Evolutionary conservation across 2,329 filamentous ascomycete species (phyloP), one percentile per base, ranked within the genome.

Genomic region (Neonectria hederae): DNA sequence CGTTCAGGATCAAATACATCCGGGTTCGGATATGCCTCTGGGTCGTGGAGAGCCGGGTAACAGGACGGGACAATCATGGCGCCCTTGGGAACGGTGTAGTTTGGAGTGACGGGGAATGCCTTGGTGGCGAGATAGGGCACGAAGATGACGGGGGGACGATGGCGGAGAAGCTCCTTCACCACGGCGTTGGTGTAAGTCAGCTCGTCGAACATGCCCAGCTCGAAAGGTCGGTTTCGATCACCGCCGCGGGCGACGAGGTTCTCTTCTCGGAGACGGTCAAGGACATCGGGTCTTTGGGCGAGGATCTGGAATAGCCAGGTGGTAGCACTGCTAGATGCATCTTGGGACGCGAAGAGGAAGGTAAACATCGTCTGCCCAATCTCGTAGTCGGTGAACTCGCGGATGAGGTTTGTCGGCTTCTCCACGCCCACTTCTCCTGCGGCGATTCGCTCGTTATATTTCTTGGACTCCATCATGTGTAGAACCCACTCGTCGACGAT

Each of bases 401-500:
- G 83, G 54, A 86, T 83, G 35, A 85, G 65, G 49, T 83, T 83
- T 0, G 73, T 66, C 0, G 84, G 84, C 64, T 82, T 84, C 71
- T 83, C 81, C 0, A 71, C 71, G 7, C 75, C 61, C 0, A 51
- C 64, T 4, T 80, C 76, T 26, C 91, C 91, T 53, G 87, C 85
- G 2, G 86, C 90, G 35, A 92, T 74, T 61, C 84, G 85, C 66
- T 90, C 84, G 42, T 85, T 84, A 78, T 93, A 93, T 48, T 79
- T 81, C 68, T 90, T 86, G 0, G 90, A 93, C 61, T 92, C 89
- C 73, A 91, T 86, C 88, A 94, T 93, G 65, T 87, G 83, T 71
- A 87, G 84, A 58, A 94, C 84, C 92, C 92, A 94, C 42, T 88
- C 88, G 76, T 94, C 92, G 75, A 94, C 87, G 71, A 93, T 93